Conservation (phyloP, 78 protist genomes). For the Chrysochromulina parva region DNA sequence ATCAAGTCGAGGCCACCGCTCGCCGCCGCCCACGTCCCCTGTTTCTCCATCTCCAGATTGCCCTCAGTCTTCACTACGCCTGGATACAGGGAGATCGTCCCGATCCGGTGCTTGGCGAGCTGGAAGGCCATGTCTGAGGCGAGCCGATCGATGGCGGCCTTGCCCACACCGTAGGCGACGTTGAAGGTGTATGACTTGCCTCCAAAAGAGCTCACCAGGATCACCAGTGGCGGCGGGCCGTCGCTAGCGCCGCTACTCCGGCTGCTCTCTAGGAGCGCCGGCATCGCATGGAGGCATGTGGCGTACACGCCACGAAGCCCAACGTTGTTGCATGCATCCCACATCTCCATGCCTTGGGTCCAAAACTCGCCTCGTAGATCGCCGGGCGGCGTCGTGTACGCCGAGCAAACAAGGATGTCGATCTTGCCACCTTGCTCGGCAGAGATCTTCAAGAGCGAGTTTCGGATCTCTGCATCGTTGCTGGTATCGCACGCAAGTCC, state of each 20-base stretch:
- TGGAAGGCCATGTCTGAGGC: background rate
- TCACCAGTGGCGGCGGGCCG: background rate
- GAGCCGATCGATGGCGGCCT: constrained; percentile 10
- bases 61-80: background rate
- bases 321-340: background rate
- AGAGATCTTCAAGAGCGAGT: background rate
- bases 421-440: background rate
- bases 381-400: background rate
- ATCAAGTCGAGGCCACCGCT: background rate
- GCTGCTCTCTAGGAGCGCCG: background rate
- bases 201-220: background rate
- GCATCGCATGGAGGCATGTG: background rate
- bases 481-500: background rate
- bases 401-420: background rate
- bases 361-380: background rate
- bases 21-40: background rate
- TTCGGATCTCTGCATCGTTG: background rate
- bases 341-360: background rate
- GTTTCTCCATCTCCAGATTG: background rate
- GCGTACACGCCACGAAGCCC: background rate
- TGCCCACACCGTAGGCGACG: constrained; percentile 18
- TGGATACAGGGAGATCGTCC: background rate
- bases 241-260: background rate
- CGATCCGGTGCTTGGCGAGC: background rate
- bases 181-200: constrained; percentile 9